phyloP scores from a whole-genome alignment of 139 green algal species.

The Coccomyxa sp. region DNA sequence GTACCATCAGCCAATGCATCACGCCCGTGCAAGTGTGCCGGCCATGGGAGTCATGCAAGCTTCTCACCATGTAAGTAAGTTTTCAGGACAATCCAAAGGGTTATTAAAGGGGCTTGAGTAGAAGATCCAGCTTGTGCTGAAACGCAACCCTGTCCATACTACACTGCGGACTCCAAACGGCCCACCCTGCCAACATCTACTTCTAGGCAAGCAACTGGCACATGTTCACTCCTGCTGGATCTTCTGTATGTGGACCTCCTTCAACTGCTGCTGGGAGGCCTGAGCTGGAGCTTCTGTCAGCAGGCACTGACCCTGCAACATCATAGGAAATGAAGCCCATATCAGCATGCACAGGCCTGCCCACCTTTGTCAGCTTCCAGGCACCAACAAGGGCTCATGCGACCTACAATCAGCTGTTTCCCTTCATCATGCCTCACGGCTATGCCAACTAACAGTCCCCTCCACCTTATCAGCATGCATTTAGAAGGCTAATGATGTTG shows the following conservation, averaged over 20 bases:
- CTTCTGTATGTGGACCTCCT: constrained; percentile 41
- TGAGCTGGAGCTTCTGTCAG: constrained; percentile 73
- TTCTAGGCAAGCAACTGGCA: too few species aligned
- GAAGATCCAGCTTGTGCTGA: neutral
- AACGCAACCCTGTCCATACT: neutral
- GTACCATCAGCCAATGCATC: too few species aligned
- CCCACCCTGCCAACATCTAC: too few species aligned
- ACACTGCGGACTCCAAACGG: too few species aligned
- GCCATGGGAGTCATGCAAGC: too few species aligned
- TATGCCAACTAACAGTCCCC: too few species aligned
- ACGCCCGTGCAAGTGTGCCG: too few species aligned
- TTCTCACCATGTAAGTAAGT: neutral
- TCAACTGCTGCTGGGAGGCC: constrained; percentile 58
- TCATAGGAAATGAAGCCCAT: neutral
- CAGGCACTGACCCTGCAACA: constrained; percentile 63
- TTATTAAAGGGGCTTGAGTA: neutral
- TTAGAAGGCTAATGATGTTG: neutral
- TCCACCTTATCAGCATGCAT: too few species aligned
- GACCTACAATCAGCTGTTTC: too few species aligned
- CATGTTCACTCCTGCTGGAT: neutral
- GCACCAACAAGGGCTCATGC: too few species aligned
- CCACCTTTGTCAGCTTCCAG: too few species aligned
- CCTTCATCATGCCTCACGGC: too few species aligned
- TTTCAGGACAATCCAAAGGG: neutral
- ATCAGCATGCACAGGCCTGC: neutral